A percentile compares a stretch with the other conserved stretches of the same genome.
phyloP scores from a whole-genome alignment of 1,139 yeast genomes.

The Candida neerlandica region DNA sequence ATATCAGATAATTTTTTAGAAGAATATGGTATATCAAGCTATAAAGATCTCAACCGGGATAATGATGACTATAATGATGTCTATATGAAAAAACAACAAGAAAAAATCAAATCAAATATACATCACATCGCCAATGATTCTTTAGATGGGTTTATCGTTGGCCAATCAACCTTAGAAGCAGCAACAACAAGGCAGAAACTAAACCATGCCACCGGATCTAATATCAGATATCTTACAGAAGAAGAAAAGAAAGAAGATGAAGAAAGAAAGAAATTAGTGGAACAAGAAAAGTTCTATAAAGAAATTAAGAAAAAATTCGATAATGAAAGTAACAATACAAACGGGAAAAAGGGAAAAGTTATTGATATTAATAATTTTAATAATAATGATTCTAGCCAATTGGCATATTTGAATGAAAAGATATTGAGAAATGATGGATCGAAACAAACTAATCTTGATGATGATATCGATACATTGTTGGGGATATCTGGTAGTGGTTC shows the following conservation, averaged over 20 bases:
- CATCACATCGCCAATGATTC: conserved; percentile 2
- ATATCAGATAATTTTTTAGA: conserved; percentile 38
- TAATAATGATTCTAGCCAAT: conserved; percentile 25
- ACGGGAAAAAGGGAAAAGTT: conserved; percentile 23
- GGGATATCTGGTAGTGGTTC: conserved; percentile 7
- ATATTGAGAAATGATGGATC: conserved; percentile 17
- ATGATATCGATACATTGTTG: conserved; percentile 13
- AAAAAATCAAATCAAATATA: conserved; percentile 15
- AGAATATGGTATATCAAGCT: conserved; percentile 44
- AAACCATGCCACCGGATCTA: conserved; percentile 9
- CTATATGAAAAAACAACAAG: conserved; percentile 22
- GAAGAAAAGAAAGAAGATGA: conserved; percentile 32
- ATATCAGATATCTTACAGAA: conserved; percentile 24
- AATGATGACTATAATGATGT: conserved; percentile 34
- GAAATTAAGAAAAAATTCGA: conserved; percentile 33
- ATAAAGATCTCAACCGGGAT: conserved; percentile 28
- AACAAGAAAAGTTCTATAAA: conserved; percentile 30
- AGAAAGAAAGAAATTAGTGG: conserved; percentile 25
- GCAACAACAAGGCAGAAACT: conserved; percentile 16
- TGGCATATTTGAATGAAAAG: conserved; percentile 29
- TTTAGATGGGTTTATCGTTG: conserved; percentile 41
- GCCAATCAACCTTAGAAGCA: conserved; percentile 21
- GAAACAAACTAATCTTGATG: conserved; percentile 5
- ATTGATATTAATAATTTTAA: conserved; percentile 43
- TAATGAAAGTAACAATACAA: conserved; percentile 11